These are phyloP conservation scores for Zelonia costaricensis DNA, from an alignment of 208 protist genomes.

Conservation along the genomic window DNA sequence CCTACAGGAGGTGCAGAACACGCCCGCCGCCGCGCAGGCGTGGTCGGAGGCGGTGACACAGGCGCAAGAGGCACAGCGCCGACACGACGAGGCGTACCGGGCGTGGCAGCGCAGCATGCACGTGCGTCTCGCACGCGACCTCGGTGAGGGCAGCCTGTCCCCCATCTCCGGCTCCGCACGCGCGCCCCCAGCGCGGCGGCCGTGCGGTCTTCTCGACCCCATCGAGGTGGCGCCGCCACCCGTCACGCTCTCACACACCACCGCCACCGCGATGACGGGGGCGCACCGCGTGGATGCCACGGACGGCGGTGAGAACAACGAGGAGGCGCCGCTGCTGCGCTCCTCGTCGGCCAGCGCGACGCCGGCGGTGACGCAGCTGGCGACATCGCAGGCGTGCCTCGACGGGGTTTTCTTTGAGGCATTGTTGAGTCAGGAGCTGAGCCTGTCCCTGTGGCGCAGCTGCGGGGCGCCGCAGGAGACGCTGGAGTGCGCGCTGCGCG, in stretches of 20 bases:
- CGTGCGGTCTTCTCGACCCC: constrained; percentile 2
- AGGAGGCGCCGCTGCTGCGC: constrained; percentile 7
- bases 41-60: not conserved
- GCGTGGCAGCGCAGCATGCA: constrained; percentile 1
- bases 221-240: constrained; percentile 16
- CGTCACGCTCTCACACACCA: not conserved
- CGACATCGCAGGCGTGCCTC: constrained; percentile 9
- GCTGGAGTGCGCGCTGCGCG: constrained; percentile 17
- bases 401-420: constrained; percentile 46
- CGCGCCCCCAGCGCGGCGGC: too few species aligned
- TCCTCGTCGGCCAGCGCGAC: constrained; percentile 12
- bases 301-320: not conserved
- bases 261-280: not conserved
- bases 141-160: not conserved
- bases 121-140: not conserved
- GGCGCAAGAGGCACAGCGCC: not conserved
- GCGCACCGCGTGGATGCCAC: not conserved
- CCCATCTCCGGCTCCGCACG: constrained; percentile 11
- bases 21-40: not conserved
- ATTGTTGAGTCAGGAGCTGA: constrained; percentile 37
- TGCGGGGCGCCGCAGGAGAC: constrained; percentile 10
- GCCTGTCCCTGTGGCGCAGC: constrained; percentile 7
- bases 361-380: constrained; percentile 1
- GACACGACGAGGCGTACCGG: constrained; percentile 1
- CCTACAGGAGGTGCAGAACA: constrained; percentile 8